A percentile compares a stretch with the other conserved stretches of the same genome.
Evolutionary conservation across 2,329 filamentous ascomycete genomes (phyloP).

Genomic region (Fusarium napiforme): DNA sequence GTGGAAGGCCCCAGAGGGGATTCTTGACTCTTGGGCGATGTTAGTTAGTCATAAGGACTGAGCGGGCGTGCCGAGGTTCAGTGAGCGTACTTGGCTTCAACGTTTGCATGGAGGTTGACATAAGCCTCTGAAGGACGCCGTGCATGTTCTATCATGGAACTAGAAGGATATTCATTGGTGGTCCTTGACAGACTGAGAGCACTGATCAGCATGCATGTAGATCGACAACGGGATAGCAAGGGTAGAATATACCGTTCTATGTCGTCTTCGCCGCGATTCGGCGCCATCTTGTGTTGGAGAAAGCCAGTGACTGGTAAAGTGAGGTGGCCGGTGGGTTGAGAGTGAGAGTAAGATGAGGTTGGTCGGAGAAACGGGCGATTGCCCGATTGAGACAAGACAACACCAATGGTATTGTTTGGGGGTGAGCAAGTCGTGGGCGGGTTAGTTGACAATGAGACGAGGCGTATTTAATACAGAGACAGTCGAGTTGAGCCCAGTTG

Average conservation of each 20-base stretch:
- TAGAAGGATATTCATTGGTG: constrained; percentile 44
- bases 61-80: no score
- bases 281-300: constrained; percentile 32
- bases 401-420: not conserved
- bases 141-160: constrained; percentile 52
- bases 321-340: not conserved
- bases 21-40: constrained; percentile 54
- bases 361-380: constrained; percentile 5
- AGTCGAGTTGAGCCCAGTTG: constrained; percentile 10
- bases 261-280: constrained; percentile 42
- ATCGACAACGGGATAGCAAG: not conserved
- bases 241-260: constrained; percentile 41
- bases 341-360: not conserved
- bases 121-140: constrained; percentile 47
- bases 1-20: constrained; percentile 63
- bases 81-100: constrained; percentile 57
- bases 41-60: constrained; percentile 32
- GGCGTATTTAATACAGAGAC: constrained; percentile 1
- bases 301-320: constrained; percentile 1
- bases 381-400: not conserved
- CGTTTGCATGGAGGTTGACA: constrained; percentile 58
- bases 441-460: not conserved
- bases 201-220: constrained; percentile 28
- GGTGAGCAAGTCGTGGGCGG: no score
- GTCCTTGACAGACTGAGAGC: constrained; percentile 35